Percentiles rank a stretch among this genome's conserved stretches.
phyloP scores from a whole-genome alignment of 768 basidiomycete species.

The Boletales sp. region DNA sequence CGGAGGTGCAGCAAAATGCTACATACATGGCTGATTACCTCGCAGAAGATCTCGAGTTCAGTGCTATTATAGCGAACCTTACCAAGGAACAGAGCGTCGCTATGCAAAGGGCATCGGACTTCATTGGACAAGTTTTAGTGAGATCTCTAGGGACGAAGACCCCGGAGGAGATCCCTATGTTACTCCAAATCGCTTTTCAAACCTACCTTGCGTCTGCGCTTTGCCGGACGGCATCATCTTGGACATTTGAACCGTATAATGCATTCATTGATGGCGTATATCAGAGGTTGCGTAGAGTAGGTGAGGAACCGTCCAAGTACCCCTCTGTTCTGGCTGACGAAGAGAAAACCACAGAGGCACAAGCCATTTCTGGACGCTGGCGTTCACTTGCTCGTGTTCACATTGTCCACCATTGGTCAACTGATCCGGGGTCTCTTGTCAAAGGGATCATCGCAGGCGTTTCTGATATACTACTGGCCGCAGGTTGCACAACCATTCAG shows the following conservation, averaged over 20 bases:
- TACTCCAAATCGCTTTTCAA: slow-evolving; percentile 9
- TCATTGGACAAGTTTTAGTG: background rate
- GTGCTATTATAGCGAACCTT: background rate
- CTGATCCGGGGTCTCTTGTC: background rate
- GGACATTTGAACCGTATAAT: slow-evolving; percentile 4
- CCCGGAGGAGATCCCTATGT: slow-evolving; percentile 4
- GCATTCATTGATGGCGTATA: slow-evolving; percentile 8
- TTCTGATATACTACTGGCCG: slow-evolving; percentile 4
- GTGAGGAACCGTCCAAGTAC: background rate
- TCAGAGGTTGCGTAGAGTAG: slow-evolving; percentile 4
- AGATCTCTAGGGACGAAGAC: background rate
- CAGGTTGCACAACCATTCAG: slow-evolving; percentile 6
- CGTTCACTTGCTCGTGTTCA: slow-evolving; percentile 6
- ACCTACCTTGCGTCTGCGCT: slow-evolving; percentile 6
- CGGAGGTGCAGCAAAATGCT: slow-evolving; percentile 7
- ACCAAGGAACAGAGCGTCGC: slow-evolving; percentile 1
- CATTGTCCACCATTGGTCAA: background rate
- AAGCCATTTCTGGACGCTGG: slow-evolving; percentile 13
- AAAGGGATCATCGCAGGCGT: background rate
- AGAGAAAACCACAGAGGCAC: slow-evolving; percentile 5
- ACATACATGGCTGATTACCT: slow-evolving; percentile 10
- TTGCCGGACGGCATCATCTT: slow-evolving; percentile 1
- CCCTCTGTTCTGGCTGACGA: background rate
- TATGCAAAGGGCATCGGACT: background rate
- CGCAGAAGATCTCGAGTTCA: background rate